Base-by-base conservation (phyloP, 192 early-diverging fungal genomes). In the Gorgonomyces haynaldii region DNA sequence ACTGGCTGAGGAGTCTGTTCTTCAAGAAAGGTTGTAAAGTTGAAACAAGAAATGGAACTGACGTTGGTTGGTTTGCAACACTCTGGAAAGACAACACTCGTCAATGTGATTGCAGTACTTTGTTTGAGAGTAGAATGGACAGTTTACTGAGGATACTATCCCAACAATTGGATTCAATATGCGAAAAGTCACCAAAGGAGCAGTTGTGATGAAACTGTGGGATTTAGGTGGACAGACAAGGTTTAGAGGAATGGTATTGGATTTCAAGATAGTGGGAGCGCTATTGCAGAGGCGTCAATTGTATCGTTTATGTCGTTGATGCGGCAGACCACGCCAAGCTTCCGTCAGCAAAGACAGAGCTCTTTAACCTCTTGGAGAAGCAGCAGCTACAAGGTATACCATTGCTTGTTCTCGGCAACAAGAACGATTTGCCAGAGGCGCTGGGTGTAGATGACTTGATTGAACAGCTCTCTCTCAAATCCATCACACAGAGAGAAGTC, bases 131-230 rank as follows among this genome's bases (percentile, higher is more conserved):
- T 0, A 54, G 52, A 56, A 56, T 21, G 55, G 55, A 23, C 56
- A 88, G 51, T 72, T 91, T 80, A 74, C 48, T 13, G 75, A 74
- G 48, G 71, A 74, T 45, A 71, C 68, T 78, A 97, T 96, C 37
- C 96, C 96, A 1, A 98, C 96, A 4, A 91, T 98, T 17, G 96
- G 96, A 8, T 98, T 96, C 63, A 97, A 96, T 60, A 98, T 98
- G 96, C 77, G 93, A 23, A 74, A 74, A 57, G 72, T 74, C 3
- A 74, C 72, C 2, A 74, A 74, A 52, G 72, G 72, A 1, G 57
- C 63, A 10, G 72, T 86, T 38, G 91, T 98, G 12, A 96, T 98
- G 89, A 96, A 97, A 62, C 66, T 98, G 48, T 98, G 96, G 96
- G 96, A 98, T 66, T 81, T 98, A 62, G 96, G 96, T 31, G 96